Base-by-base conservation (phyloP, 805 yeast species). In the Maudiozyma barnettii region DNA sequence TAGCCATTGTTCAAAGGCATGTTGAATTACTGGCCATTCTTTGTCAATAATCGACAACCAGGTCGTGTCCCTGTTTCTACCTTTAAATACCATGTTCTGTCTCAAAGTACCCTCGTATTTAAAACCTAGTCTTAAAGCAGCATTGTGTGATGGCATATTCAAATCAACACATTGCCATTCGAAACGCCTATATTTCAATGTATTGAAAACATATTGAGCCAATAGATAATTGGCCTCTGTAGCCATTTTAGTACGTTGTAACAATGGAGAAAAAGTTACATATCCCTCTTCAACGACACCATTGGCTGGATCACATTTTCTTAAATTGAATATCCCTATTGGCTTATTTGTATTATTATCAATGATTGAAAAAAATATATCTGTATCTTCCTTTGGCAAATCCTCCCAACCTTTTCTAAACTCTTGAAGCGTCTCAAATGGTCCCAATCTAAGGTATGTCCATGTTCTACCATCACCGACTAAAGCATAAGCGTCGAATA, bases 81-180 rank as follows among this genome's bases (percentile, higher is more conserved):
- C 64, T 43, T 59, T 58, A 38, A 50, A 50, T 7, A 64, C 59
- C 33, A 53, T 48, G 23, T 55, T 62, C 39, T 64, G 57, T 30
- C 67, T 51, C 44, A 64, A 64, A 1, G 54, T 48, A 4, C 69
- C 69, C 45, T 65, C 70, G 39, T 42, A 57, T 16, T 49, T 49
- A 45, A 61, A 65, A 13, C 69, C 69, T n/a, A 63, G 50, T 8
- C 69, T 54, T 9, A 43, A 22, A 1, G 69, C 69, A 3, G 68
- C 66, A 16, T 48, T 50, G 38, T 48, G 49, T 2, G 68, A 64
- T 1, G 65, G 63, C 13, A 40, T 56, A 41, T 65, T 63, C 29
- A 58, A 52, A 33, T 54, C 50, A 49, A 64, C 58, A 49, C 69
- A 66, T 46, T 60, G 64, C 70, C 70, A 66, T 47, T 64, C 68